Evolutionary conservation across 345 rosid genomes (phyloP), one percentile per base, ranked within the genome.

Genomic region (Rhodamnia rubescens): DNA sequence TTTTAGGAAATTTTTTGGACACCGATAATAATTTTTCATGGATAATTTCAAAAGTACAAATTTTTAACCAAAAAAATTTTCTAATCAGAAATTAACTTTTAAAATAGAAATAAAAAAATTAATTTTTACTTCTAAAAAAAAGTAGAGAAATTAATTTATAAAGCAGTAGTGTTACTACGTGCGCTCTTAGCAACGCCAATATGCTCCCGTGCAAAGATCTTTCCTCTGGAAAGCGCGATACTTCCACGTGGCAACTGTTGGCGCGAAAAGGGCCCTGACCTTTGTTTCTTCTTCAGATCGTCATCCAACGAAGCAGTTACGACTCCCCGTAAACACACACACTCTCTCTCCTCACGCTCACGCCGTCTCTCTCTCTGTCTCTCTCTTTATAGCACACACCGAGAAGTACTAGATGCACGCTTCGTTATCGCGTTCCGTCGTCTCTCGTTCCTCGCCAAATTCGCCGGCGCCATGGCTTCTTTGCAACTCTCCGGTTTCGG

Each of bases 401-500:
- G 4, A 18, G 10, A 24, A 24, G 8, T 16, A 0, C 11, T 2
- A 32, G 36, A 32, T 16, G 78, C 32, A 4, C 24, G 1, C 78
- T 1, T 64, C 44, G 44, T 8, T 18, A 32, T 0, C 44, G 78
- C 78, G 44, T 32, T 20, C 12, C 3, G 24, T 32, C 1, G 74
- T 36, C 40, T 29, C 42, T 29, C 61, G 61, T 22, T 26, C 14
- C 61, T 56, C 61, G 10, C 18, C 52, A 49, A 7, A 24, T 42
- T 11, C 80, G 36, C 58, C 22, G 24, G 16, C 84, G 27, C 47
- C 81, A 84, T 88, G 92, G 87, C 85, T 57, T 87, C 88, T 44
- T 92, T 89, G 86, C 95, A 88, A 74, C 84, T 91, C 83, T 42
- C 91, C 85, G 81, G 89, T 84, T 82, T 90, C 90, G 90, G 90